A percentile compares a stretch with the other conserved stretches of the same genome.
phyloP scores from a whole-genome alignment of 495 filamentous ascomycete species.

The Hypoxylon lenormandii region DNA sequence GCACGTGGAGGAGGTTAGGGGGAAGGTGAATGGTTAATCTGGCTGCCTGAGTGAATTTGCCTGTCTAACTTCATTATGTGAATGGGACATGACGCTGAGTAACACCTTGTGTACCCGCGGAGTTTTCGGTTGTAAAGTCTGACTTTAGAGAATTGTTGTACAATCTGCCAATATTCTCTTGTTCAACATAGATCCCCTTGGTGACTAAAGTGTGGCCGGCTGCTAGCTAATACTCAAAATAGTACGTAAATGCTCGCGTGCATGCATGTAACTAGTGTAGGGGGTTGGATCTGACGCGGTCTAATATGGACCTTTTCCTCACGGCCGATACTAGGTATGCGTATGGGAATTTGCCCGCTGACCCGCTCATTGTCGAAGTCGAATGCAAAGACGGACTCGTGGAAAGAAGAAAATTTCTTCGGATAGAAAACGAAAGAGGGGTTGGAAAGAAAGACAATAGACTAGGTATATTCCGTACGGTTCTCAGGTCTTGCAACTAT shows the following conservation, averaged over 20 bases:
- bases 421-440: conserved; percentile 36
- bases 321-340: conserved; percentile 27
- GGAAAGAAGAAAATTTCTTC: conserved; percentile 36
- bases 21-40: neutral
- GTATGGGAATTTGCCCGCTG: conserved; percentile 20
- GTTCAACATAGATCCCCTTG: conserved; percentile 6
- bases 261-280: conserved; percentile 1
- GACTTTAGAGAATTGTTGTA: neutral
- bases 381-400: conserved; percentile 37
- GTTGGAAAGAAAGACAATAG: conserved; percentile 15
- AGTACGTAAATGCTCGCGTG: conserved; percentile 17
- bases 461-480: conserved; percentile 19
- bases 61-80: conserved; percentile 3
- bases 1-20: conserved; percentile 31
- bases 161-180: conserved; percentile 1
- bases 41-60: conserved; percentile 18
- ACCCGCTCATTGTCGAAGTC: conserved; percentile 27
- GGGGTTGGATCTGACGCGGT: conserved; percentile 34
- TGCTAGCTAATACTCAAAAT: conserved; percentile 1
- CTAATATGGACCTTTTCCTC: conserved; percentile 32
- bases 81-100: neutral
- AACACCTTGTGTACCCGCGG: neutral
- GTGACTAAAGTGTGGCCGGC: conserved; percentile 2
- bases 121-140: neutral
- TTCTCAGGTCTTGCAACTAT: conserved; percentile 17